phyloP scores from a whole-genome alignment of 2,329 filamentous ascomycete genomes.

The Apiospora arundinis region DNA sequence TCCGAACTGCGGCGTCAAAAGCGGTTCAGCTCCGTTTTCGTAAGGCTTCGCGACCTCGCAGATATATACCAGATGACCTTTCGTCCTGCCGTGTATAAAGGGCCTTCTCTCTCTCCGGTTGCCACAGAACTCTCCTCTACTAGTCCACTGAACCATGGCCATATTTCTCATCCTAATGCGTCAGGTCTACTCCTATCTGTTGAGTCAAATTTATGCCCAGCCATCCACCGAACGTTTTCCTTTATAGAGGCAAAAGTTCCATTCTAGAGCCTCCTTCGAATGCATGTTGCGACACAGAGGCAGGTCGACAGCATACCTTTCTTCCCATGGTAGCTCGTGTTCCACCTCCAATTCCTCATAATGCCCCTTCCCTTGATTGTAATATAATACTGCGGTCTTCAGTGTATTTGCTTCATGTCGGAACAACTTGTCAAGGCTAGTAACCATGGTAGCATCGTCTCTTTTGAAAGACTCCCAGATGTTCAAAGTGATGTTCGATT shows the following conservation, averaged over 20 bases:
- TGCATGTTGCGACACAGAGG: not conserved
- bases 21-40: too few relatives aligned
- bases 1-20: too few relatives aligned
- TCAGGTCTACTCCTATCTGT: too few relatives aligned
- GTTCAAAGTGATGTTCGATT: constrained; percentile 1
- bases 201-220: not conserved
- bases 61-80: too few relatives aligned
- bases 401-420: not conserved
- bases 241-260: not conserved
- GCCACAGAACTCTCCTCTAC: too few relatives aligned
- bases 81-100: too few relatives aligned
- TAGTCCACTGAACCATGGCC: too few relatives aligned
- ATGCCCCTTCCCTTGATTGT: not conserved
- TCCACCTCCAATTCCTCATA: not conserved
- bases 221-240: not conserved
- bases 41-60: too few relatives aligned
- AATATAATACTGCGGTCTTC: not conserved
- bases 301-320: not conserved
- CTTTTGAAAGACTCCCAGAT: not conserved
- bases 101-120: too few relatives aligned
- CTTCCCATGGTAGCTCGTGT: not conserved
- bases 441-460: not conserved
- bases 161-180: too few relatives aligned
- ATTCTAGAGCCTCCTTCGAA: not conserved
- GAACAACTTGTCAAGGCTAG: not conserved